These are phyloP conservation scores for Umbilicaria muhlenbergii DNA, from an alignment of 495 filamentous ascomycete species.

Conservation along the genomic window DNA sequence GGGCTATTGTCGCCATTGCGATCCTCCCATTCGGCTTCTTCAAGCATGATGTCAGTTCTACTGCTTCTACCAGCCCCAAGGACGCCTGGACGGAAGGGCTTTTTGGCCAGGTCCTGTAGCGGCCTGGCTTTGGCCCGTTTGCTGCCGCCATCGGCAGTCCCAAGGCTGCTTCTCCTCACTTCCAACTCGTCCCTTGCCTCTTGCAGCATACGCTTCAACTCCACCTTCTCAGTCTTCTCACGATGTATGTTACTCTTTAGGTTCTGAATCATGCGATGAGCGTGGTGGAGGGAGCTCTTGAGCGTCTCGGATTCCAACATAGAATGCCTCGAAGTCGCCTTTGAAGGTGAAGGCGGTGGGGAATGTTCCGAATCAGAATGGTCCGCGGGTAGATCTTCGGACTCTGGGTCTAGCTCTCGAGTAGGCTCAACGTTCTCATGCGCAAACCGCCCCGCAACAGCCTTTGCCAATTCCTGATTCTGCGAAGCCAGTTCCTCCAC, in stretches of 20 bases:
- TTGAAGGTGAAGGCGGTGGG: constrained; percentile 76
- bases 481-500: constrained; percentile 73
- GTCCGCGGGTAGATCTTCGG: constrained; percentile 48
- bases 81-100: constrained; percentile 52
- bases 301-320: constrained; percentile 86
- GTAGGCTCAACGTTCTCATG: constrained; percentile 45
- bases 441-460: constrained; percentile 50
- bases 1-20: constrained; percentile 38
- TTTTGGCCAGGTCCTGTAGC: constrained; percentile 52
- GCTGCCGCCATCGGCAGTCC: constrained; percentile 28
- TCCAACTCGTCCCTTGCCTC: constrained; percentile 91
- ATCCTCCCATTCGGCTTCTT: constrained; percentile 81
- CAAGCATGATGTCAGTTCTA: constrained; percentile 56
- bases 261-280: constrained; percentile 90
- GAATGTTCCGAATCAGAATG: constrained; percentile 74
- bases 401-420: constrained; percentile 40
- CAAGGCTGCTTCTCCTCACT: constrained; percentile 45
- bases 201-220: constrained; percentile 88
- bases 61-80: constrained; percentile 64
- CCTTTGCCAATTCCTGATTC: constrained; percentile 78
- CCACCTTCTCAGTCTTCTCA: constrained; percentile 95
- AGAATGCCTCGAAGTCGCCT: constrained; percentile 78
- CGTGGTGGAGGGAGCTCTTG: constrained; percentile 84
- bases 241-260: constrained; percentile 87
- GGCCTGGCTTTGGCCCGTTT: constrained; percentile 57